These are phyloP conservation scores for Xanthoceras sorbifolium DNA, from an alignment of 345 rosid genomes.

Conservation along the genomic window DNA sequence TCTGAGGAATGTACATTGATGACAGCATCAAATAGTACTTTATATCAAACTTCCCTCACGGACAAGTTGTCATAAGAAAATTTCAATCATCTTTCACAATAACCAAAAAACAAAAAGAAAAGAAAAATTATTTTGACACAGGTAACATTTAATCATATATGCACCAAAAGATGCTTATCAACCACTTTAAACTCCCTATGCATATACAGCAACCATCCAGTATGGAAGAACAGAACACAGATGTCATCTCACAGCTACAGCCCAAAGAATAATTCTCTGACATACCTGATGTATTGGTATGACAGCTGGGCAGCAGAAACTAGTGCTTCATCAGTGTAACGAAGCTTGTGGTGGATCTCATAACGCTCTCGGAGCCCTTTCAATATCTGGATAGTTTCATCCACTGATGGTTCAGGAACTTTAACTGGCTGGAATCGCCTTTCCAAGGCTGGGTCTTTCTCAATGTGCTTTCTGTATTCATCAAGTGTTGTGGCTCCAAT, in stretches of 20 bases:
- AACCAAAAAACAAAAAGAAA: background rate
- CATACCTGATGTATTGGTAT: slow-evolving; percentile 94
- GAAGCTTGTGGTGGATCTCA: slow-evolving; percentile 98
- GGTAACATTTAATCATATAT: background rate
- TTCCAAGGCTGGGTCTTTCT: slow-evolving; percentile 99
- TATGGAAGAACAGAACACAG: background rate
- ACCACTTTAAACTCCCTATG: background rate
- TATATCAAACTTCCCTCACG: background rate
- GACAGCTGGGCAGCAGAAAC: slow-evolving; percentile 90
- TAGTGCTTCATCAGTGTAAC: slow-evolving; percentile 90
- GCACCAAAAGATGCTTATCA: background rate
- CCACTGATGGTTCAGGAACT: slow-evolving; percentile 97
- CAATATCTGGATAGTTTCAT: slow-evolving; percentile 89
- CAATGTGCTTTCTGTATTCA: slow-evolving; percentile 96
- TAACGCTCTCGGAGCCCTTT: slow-evolving; percentile 92
- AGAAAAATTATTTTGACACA: background rate
- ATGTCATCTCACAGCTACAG: background rate
- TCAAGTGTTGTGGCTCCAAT: slow-evolving; percentile 99
- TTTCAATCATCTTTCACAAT: background rate
- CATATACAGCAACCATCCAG: background rate
- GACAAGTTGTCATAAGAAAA: background rate
- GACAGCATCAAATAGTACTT: background rate
- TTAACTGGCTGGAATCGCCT: slow-evolving; percentile 99
- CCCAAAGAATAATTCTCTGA: background rate
- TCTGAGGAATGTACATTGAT: too few species aligned